These are phyloP conservation scores for Salix purpurea DNA, from an alignment of 345 rosid genomes.

Conservation along the genomic window DNA sequence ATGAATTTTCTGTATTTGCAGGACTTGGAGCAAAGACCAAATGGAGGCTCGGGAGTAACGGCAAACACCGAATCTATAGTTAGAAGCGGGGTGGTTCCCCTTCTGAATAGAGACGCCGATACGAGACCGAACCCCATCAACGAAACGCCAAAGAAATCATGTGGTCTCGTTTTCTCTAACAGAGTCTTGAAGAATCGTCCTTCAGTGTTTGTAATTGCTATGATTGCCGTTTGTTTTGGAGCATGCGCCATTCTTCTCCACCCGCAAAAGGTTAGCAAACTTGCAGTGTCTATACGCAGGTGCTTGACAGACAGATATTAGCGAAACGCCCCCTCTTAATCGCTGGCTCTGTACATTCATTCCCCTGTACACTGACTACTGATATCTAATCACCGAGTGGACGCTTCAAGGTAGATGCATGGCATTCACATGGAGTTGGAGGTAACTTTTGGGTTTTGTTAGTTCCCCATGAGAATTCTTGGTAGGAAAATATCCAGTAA, in stretches of 20 bases:
- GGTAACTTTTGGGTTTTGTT: not conserved
- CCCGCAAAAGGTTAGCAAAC: slow-evolving; percentile 59
- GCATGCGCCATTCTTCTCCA: slow-evolving; percentile 66
- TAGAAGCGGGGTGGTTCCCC: slow-evolving; percentile 41
- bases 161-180: slow-evolving; percentile 27
- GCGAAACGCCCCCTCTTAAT: not conserved
- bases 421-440: not conserved
- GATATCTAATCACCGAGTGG: too few species aligned
- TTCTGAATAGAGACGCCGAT: slow-evolving; percentile 47
- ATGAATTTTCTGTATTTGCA: slow-evolving; percentile 26
- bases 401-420: not conserved
- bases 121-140: slow-evolving; percentile 40
- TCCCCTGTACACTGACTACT: not conserved
- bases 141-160: slow-evolving; percentile 43
- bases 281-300: slow-evolving; percentile 64
- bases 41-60: slow-evolving; percentile 16
- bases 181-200: slow-evolving; percentile 42
- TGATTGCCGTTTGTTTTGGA: slow-evolving; percentile 59
- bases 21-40: slow-evolving; percentile 40
- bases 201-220: slow-evolving; percentile 33
- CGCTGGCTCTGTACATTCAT: not conserved
- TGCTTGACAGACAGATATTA: slow-evolving; percentile 32
- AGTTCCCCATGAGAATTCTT: not conserved
- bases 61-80: slow-evolving; percentile 13
- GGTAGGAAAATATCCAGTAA: not conserved